Evolutionary conservation across 352 stramenopile genomes (phyloP), one percentile per base, ranked within the genome.

Genomic region (Pythium coloratum): DNA sequence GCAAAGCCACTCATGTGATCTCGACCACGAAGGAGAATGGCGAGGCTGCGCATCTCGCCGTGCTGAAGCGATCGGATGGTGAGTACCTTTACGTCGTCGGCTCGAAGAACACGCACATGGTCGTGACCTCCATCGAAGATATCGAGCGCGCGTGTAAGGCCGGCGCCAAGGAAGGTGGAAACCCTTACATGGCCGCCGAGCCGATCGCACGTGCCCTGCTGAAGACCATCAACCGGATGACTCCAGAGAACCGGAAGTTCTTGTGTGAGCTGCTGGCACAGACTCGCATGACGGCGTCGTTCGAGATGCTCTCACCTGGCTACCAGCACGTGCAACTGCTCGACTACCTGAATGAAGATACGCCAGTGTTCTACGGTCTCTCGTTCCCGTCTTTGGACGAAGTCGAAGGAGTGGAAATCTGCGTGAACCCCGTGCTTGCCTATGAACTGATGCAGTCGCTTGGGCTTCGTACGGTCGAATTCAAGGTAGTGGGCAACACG

Each of bases 91-190:
- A 88, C 67, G 78, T 85, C 12, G 70, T 92, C 10, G 86, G 86
- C 20, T 94, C 86, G 38, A 94, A 94, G 74, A 94, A 92, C 66
- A 92, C 84, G 26, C 86, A 94, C 70, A 63, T 94, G 53, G 32
- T 90, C 7, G 80, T 78, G 8, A 59, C 69, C 32, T 83, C 68
- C 6, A 13, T 80, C 0, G 75, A 87, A 0, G 82, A 92, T 56
- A 75, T 94, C 33, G 72, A 84, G 10, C 47, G 54, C 1, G 71
- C 75, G 8, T 72, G 69, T 50, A 56, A 57, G 14, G 63, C 62
- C 1, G 72, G 75, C 4, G 57, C 53, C 50, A 49, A 40, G 16
- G n/a, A 63, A 5, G 64, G 70, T 5, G 75, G 64, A 34, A 76
- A 89, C 44, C 75, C 81, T 24, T 94, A 84, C 65, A 58, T 73